These are phyloP conservation scores for Zasmidium cellare DNA, from an alignment of 2,329 filamentous ascomycete species.

Conservation along the genomic window DNA sequence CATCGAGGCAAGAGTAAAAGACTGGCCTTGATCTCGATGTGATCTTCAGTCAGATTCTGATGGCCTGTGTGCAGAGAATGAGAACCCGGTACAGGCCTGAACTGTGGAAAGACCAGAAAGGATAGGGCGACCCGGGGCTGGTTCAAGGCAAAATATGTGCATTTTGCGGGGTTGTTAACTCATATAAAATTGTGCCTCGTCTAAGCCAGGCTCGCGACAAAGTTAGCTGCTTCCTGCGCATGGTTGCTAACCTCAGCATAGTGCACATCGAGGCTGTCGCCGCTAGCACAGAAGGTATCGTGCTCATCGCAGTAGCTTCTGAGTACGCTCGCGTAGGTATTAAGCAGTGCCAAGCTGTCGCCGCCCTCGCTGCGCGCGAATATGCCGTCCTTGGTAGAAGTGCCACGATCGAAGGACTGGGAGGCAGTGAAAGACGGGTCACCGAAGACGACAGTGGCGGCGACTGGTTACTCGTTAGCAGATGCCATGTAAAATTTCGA, in stretches of 20 bases:
- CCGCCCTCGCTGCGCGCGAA: slow-evolving; percentile 7
- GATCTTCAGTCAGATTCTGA: too few species aligned
- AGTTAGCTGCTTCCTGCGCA: slow-evolving; percentile 18
- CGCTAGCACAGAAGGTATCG: slow-evolving; percentile 21
- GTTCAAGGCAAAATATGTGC: too few species aligned
- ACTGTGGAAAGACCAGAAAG: too few species aligned
- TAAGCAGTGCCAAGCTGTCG: slow-evolving; percentile 15
- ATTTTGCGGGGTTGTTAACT: too few species aligned
- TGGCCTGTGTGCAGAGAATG: too few species aligned
- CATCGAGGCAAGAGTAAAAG: too few species aligned
- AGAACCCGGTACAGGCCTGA: too few species aligned
- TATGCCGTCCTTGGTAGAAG: slow-evolving; percentile 27
- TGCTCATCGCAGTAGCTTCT: slow-evolving; percentile 20
- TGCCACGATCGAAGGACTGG: slow-evolving; percentile 33
- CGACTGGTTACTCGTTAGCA: too few species aligned
- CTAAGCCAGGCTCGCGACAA: not conserved
- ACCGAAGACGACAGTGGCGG: slow-evolving; percentile 36
- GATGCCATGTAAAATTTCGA: not conserved
- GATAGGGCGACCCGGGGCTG: too few species aligned
- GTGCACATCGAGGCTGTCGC: slow-evolving; percentile 15
- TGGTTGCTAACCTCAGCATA: slow-evolving; percentile 14
- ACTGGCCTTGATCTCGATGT: too few species aligned
- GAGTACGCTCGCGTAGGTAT: slow-evolving; percentile 17
- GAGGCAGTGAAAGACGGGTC: slow-evolving; percentile 33
- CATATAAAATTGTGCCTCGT: too few species aligned